Conservation (phyloP, 371 early-diverging fungal species). For the Lichtheimia ramosa region DNA sequence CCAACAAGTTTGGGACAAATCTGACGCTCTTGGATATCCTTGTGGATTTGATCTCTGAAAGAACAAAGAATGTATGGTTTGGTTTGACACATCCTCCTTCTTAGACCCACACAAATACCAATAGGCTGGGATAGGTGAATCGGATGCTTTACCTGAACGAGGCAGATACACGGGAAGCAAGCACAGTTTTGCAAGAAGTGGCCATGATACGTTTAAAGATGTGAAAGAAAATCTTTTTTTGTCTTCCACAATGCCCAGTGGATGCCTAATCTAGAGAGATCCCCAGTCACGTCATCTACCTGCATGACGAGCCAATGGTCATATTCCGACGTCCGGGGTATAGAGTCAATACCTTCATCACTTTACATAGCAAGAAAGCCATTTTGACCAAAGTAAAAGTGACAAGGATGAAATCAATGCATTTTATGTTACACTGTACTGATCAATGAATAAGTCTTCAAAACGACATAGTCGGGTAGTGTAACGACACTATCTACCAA, state of each 20-base stretch:
- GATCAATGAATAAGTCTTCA: neutral
- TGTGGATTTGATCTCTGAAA: slow-evolving; percentile 78
- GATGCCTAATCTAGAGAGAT: too few species aligned
- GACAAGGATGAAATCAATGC: too few species aligned
- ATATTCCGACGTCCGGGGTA: too few species aligned
- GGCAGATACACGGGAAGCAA: slow-evolving; percentile 61
- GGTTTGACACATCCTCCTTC: neutral
- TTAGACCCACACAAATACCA: neutral
- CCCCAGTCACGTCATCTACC: too few species aligned
- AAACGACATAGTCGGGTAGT: neutral
- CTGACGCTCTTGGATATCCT: slow-evolving; percentile 65
- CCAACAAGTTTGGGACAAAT: slow-evolving; percentile 88
- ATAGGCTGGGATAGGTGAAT: neutral
- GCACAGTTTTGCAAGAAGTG: slow-evolving; percentile 43
- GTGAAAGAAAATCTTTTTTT: slow-evolving; percentile 1
- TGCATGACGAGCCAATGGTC: too few species aligned
- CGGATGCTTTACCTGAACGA: slow-evolving; percentile 54
- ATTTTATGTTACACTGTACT: too few species aligned
- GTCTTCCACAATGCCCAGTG: too few species aligned
- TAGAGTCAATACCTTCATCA: too few species aligned
- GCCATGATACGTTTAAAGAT: neutral
- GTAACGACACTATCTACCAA: neutral
- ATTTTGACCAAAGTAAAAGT: too few species aligned
- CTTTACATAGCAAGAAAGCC: too few species aligned
- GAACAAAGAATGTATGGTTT: neutral